A percentile compares a stretch with the other conserved stretches of the same genome.
Conservation (phyloP, 2,329 filamentous ascomycete species). For the Xylariaceae sp. region DNA sequence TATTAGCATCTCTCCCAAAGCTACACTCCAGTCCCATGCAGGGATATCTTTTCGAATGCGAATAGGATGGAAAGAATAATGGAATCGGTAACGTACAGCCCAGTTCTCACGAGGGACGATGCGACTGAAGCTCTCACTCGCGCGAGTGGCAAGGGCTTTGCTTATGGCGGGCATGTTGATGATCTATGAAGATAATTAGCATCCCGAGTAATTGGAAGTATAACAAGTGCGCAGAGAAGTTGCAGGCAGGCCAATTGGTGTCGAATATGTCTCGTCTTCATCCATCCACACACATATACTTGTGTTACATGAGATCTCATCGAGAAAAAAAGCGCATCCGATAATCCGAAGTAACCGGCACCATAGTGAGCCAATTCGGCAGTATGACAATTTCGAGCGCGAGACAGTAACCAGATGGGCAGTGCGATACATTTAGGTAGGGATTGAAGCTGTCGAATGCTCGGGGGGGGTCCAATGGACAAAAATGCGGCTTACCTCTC, state of each 20-base stretch:
- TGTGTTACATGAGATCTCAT: background rate
- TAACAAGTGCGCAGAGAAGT: slow-evolving; percentile 1
- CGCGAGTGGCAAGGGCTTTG: slow-evolving; percentile 39
- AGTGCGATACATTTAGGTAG: slow-evolving; percentile 1
- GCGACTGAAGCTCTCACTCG: slow-evolving; percentile 35
- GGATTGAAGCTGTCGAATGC: slow-evolving; percentile 7
- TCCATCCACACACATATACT: too few relatives aligned
- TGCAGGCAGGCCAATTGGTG: slow-evolving; percentile 13
- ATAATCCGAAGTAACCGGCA: slow-evolving; percentile 2
- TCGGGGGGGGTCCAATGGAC: slow-evolving; percentile 16
- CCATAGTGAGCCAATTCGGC: background rate
- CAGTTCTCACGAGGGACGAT: slow-evolving; percentile 39
- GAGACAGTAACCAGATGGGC: background rate
- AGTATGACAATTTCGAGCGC: slow-evolving; percentile 1
- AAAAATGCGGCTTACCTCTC: slow-evolving; percentile 23
- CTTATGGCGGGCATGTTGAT: slow-evolving; percentile 40
- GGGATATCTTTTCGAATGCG: background rate
- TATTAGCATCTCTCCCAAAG: slow-evolving; percentile 20
- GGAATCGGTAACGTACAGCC: slow-evolving; percentile 23
- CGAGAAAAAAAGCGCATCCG: slow-evolving; percentile 24
- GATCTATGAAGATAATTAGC: slow-evolving; percentile 21
- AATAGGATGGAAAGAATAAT: background rate
- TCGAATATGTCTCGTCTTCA: background rate
- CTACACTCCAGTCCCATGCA: background rate
- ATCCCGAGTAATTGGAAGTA: background rate